Evolutionary conservation across 306 rosid genomes (phyloP).

Genomic region (Castanea crenata): DNA sequence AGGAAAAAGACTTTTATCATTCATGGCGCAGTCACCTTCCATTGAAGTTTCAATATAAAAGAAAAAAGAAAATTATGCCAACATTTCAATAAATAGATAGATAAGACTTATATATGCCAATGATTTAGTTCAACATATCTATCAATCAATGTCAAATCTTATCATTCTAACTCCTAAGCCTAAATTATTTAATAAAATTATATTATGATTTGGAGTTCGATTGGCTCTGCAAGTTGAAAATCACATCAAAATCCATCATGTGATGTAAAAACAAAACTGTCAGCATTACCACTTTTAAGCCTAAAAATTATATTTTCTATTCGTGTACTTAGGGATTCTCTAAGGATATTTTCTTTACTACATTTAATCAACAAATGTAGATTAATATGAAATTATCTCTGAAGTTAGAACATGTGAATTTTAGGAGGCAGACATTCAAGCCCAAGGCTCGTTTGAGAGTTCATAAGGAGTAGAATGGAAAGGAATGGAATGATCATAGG

Average conservation of each 20-base stretch:
- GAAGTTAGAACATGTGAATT: slow-evolving; percentile 23
- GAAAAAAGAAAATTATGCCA: background rate
- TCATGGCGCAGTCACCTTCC: background rate
- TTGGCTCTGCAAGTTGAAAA: slow-evolving; percentile 14
- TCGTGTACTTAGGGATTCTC: too few species aligned
- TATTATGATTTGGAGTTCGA: too few species aligned
- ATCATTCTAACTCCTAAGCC: background rate
- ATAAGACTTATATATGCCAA: background rate
- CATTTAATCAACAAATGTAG: too few species aligned
- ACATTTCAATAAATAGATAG: background rate
- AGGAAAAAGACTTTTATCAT: background rate
- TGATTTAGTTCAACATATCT: background rate
- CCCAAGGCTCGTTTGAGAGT: background rate
- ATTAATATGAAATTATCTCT: too few species aligned
- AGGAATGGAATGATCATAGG: too few species aligned
- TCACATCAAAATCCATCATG: too few species aligned
- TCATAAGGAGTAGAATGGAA: too few species aligned
- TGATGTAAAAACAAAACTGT: too few species aligned
- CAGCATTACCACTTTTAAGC: too few species aligned
- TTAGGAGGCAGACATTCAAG: slow-evolving; percentile 37
- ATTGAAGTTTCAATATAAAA: background rate
- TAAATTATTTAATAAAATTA: too few species aligned
- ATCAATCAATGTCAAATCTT: background rate
- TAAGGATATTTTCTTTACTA: too few species aligned
- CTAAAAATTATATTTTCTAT: too few species aligned